These are phyloP conservation scores for Penicillium robsamsonii DNA, from an alignment of 495 filamentous ascomycete genomes.

Conservation along the genomic window DNA sequence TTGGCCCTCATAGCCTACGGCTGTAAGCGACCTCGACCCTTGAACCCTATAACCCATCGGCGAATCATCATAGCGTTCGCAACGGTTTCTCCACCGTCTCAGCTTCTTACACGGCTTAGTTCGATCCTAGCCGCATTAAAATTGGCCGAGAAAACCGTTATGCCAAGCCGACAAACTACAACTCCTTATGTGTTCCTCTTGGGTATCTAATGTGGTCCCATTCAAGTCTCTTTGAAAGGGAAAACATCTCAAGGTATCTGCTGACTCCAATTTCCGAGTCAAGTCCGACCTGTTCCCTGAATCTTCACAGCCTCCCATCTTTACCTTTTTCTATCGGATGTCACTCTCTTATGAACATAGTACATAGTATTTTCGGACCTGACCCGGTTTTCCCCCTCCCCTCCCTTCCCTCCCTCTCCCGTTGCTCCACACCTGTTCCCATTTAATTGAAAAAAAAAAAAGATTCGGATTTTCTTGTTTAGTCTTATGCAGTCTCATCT, in stretches of 20 bases:
- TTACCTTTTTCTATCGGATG: slow-evolving; percentile 12
- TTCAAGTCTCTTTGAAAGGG: not conserved
- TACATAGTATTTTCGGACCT: slow-evolving; percentile 18
- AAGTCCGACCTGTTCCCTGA: slow-evolving; percentile 18
- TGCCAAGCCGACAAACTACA: slow-evolving; percentile 22
- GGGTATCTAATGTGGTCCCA: not conserved
- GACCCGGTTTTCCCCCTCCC: slow-evolving; percentile 10
- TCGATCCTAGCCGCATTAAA: slow-evolving; percentile 27
- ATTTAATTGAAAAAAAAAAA: slow-evolving; percentile 21
- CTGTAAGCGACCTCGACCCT: slow-evolving; percentile 26
- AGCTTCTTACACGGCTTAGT: slow-evolving; percentile 21
- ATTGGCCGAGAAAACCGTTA: slow-evolving; percentile 39
- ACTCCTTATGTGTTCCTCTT: no score
- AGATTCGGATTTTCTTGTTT: slow-evolving; percentile 15
- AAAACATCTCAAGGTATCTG: no score
- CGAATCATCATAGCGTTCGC: slow-evolving; percentile 18
- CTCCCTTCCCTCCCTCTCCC: slow-evolving; percentile 14
- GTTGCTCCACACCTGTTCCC: slow-evolving; percentile 29
- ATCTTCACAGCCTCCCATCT: slow-evolving; percentile 6
- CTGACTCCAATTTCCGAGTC: slow-evolving; percentile 7
- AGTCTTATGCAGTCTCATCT: slow-evolving; percentile 21
- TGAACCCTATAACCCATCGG: slow-evolving; percentile 19
- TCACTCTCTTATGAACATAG: slow-evolving; percentile 15
- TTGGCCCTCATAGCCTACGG: slow-evolving; percentile 17
- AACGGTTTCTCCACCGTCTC: slow-evolving; percentile 12